phyloP scores from a whole-genome alignment of 371 early-diverging fungal genomes.

The Mortierella sp. region DNA sequence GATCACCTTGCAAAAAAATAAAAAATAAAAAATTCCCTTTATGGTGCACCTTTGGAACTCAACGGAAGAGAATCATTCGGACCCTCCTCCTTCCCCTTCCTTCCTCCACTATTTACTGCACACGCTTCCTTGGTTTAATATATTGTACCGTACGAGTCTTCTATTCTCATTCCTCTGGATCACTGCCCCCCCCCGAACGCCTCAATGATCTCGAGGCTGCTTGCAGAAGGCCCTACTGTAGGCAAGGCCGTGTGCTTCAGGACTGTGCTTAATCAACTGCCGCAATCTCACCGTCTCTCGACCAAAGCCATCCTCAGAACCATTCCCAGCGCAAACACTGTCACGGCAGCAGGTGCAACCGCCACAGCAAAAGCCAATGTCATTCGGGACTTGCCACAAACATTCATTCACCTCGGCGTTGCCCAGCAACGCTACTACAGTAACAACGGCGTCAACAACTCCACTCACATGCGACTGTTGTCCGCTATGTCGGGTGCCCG shows the following conservation, averaged over 20 bases:
- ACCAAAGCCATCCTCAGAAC: slow-evolving; percentile 28
- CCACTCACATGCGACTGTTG: slow-evolving; percentile 11
- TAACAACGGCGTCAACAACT: slow-evolving; percentile 2
- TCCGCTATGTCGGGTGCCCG: slow-evolving; percentile 31
- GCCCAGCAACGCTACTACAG: slow-evolving; percentile 21
- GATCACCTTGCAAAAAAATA: background rate
- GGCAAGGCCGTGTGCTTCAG: slow-evolving; percentile 27
- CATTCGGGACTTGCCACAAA: too few relatives aligned
- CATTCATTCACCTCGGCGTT: background rate
- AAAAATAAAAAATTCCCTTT: background rate
- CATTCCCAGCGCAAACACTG: slow-evolving; percentile 8
- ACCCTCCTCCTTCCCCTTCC: background rate
- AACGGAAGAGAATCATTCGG: background rate
- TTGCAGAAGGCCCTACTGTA: slow-evolving; percentile 43
- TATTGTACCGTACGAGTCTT: too few relatives aligned
- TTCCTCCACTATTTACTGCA: background rate
- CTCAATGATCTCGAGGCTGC: slow-evolving; percentile 54
- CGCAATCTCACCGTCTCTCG: slow-evolving; percentile 22
- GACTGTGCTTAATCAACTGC: slow-evolving; percentile 6
- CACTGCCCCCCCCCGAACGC: background rate
- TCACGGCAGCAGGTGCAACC: slow-evolving; percentile 2
- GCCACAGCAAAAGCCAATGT: background rate
- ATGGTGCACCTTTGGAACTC: too few relatives aligned
- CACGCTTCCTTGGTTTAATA: too few relatives aligned
- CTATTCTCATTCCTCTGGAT: slow-evolving; percentile 1